phyloP scores from a whole-genome alignment of 441 rosid genomes.

The Croton setiger region DNA sequence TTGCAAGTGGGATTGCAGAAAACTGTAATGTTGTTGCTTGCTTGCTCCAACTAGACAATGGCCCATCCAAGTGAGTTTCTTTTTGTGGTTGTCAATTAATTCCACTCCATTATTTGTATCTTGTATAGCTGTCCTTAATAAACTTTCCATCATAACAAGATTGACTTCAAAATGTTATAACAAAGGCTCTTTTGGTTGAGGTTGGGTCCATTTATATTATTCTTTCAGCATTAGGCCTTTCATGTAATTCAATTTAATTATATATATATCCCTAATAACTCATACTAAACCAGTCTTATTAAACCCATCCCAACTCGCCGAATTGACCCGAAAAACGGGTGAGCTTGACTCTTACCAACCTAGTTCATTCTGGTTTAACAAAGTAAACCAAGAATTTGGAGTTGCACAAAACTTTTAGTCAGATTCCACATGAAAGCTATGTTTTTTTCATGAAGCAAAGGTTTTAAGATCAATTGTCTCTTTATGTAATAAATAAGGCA shows the following conservation, averaged over 20 bases:
- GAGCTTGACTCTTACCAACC: no score
- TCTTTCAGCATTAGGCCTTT: neutral
- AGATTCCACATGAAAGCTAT: slow-evolving; percentile 6
- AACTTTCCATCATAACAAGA: neutral
- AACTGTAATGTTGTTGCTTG: slow-evolving; percentile 12
- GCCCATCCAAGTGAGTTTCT: slow-evolving; percentile 2
- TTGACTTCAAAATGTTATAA: slow-evolving; percentile 8
- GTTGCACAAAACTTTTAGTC: neutral
- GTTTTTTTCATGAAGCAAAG: neutral
- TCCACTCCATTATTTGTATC: slow-evolving; percentile 8
- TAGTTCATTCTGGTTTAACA: neutral
- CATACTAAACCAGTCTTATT: no score
- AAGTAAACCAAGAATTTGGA: neutral
- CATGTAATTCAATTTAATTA: slow-evolving; percentile 9
- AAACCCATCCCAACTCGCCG: no score
- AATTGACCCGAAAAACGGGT: no score
- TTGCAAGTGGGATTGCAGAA: slow-evolving; percentile 16
- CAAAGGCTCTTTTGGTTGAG: neutral
- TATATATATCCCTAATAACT: no score
- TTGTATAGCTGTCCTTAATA: slow-evolving; percentile 3
- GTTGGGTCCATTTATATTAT: neutral
- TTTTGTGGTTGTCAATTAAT: neutral
- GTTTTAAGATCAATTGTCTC: neutral
- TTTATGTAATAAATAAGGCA: slow-evolving; percentile 3
- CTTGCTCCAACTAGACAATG: slow-evolving; percentile 11